Evolutionary conservation across 2,329 filamentous ascomycete species (phyloP).

Genomic region (Aspergillus sp.): DNA sequence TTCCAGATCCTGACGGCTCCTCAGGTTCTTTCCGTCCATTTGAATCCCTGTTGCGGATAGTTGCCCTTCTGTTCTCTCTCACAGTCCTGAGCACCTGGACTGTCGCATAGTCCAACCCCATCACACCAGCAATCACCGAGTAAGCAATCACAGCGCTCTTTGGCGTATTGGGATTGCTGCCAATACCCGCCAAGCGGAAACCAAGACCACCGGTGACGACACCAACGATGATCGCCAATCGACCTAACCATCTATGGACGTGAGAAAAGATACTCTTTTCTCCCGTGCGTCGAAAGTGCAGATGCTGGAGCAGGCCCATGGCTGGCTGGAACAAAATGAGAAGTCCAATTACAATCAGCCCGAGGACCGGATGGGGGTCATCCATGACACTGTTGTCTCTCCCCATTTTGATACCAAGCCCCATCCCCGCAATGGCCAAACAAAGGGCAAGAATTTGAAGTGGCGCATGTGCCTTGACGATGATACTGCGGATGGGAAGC

Average conservation of each 20-base stretch:
- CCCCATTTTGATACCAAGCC: conserved; percentile 53
- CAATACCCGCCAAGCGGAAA: conserved; percentile 44
- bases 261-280: conserved; percentile 49
- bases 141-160: conserved; percentile 13
- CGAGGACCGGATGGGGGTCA: conserved; percentile 53
- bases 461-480: conserved; percentile 14
- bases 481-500: conserved; percentile 13
- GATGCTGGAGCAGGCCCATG: conserved; percentile 54
- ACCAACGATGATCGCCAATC: conserved; percentile 51
- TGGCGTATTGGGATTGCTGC: neutral
- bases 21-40: neutral
- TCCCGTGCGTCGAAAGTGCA: conserved; percentile 48
- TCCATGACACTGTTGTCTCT: conserved; percentile 36
- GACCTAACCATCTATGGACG: conserved; percentile 57
- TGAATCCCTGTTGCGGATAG: neutral
- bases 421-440: conserved; percentile 50
- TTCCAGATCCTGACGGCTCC: neutral
- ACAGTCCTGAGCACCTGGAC: neutral
- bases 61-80: neutral
- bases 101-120: conserved; percentile 4
- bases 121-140: conserved; percentile 10
- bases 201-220: conserved; percentile 60
- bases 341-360: conserved; percentile 50
- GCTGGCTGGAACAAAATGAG: conserved; percentile 59
- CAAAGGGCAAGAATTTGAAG: conserved; percentile 50